Conservation (phyloP, 106 monocot species). For the Allium cepa region DNA sequence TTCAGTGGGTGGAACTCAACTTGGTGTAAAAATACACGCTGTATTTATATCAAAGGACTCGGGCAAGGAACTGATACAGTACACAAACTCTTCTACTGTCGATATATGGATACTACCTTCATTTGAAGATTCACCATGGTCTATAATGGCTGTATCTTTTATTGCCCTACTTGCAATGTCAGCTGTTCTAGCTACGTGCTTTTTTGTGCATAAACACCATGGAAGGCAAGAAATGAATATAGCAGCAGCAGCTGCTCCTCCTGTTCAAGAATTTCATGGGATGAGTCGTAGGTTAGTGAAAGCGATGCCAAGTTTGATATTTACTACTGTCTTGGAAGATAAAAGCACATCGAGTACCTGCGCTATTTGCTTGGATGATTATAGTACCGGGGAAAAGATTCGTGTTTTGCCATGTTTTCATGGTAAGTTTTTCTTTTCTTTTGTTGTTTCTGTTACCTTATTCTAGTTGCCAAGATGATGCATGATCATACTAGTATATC, state of each 20-base stretch:
- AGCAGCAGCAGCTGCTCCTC: conserved; percentile 13
- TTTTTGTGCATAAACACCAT: conserved; percentile 57
- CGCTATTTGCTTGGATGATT: conserved; percentile 91
- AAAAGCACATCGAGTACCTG: conserved; percentile 72
- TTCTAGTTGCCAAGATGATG: not conserved
- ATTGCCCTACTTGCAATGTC: conserved; percentile 69
- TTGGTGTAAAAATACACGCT: conserved; percentile 55
- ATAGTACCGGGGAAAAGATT: conserved; percentile 63
- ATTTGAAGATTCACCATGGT: conserved; percentile 64
- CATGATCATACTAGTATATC: not conserved
- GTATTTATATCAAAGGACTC: conserved; percentile 71
- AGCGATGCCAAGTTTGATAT: conserved; percentile 80
- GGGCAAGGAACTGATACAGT: conserved; percentile 52
- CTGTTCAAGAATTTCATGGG: conserved; percentile 53
- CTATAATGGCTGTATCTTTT: conserved; percentile 70
- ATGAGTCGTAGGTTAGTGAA: conserved; percentile 72
- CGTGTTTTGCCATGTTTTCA: conserved; percentile 77
- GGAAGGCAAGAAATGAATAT: conserved; percentile 22
- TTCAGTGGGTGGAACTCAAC: conserved; percentile 71
- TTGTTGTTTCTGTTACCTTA: not conserved
- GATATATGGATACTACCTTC: conserved; percentile 67
- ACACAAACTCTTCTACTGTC: conserved; percentile 28
- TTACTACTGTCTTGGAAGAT: conserved; percentile 58
- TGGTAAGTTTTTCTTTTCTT: conserved; percentile 41
- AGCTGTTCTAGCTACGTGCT: conserved; percentile 68